Conservation (phyloP, 129 eudicot species). For the Smallanthus sonchifolius region DNA sequence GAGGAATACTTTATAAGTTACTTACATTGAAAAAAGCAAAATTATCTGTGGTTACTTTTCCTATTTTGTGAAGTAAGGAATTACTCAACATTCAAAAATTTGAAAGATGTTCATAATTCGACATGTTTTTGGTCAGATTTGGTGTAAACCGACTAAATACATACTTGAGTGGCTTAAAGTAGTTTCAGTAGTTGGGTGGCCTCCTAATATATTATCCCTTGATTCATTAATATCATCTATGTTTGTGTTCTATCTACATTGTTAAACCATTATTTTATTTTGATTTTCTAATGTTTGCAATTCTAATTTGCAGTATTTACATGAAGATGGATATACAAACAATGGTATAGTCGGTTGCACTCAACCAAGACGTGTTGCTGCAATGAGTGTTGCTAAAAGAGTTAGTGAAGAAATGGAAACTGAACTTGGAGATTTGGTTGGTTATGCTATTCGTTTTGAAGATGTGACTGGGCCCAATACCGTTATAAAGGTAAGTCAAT, state of each 20-base stretch:
- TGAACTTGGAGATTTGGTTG: conserved; percentile 55
- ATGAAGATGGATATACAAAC: conserved; percentile 68
- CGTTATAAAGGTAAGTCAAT: conserved; percentile 48
- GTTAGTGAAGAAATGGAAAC: conserved; percentile 76
- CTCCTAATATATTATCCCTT: neutral
- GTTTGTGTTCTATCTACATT: neutral
- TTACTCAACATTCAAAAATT: neutral
- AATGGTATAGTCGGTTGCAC: conserved; percentile 67
- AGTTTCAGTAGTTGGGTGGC: neutral
- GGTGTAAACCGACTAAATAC: neutral
- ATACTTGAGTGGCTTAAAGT: neutral
- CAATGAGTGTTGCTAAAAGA: conserved; percentile 77
- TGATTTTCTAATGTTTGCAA: neutral
- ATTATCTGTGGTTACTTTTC: neutral
- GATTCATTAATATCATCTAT: neutral
- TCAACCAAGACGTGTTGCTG: conserved; percentile 89
- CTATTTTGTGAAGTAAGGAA: neutral
- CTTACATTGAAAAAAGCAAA: neutral
- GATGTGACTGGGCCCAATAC: conserved; percentile 64
- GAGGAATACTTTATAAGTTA: neutral
- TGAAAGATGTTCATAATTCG: neutral
- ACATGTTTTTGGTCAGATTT: neutral
- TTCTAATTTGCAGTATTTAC: conserved; percentile 43
- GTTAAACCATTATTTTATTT: neutral
- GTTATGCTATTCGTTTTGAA: conserved; percentile 80